phyloP scores from a whole-genome alignment of 208 protist genomes.

The Tritrichomonas foetus region DNA sequence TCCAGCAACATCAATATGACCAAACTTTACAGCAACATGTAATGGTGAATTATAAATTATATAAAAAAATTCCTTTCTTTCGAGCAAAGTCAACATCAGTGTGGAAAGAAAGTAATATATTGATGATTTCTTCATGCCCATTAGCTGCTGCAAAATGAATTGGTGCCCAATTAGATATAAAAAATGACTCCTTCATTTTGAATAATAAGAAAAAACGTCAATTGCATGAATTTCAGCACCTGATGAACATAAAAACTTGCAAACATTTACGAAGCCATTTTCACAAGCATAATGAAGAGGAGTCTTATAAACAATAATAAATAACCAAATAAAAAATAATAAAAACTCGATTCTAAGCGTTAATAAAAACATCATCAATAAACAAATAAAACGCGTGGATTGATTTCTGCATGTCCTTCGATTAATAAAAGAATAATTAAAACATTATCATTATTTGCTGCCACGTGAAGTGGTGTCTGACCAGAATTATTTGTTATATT shows the following conservation, averaged over 20 bases:
- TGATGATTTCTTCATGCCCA: background rate
- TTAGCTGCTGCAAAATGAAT: slow-evolving; percentile 4
- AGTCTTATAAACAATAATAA: background rate
- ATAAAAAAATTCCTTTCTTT: background rate
- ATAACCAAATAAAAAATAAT: too few species aligned
- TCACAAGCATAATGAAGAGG: background rate
- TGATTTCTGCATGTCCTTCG: background rate
- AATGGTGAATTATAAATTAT: background rate
- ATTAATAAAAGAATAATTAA: background rate
- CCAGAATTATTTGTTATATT: background rate
- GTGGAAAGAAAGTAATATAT: background rate
- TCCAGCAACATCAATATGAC: background rate
- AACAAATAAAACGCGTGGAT: background rate
- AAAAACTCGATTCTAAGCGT: too few species aligned
- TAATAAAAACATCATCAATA: too few species aligned
- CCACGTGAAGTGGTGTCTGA: background rate
- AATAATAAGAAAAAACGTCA: background rate
- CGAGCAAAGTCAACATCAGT: background rate
- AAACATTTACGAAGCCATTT: background rate
- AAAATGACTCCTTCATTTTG: too few species aligned
- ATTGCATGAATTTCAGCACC: background rate
- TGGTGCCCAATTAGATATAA: slow-evolving; percentile 2
- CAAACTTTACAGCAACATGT: slow-evolving; percentile 1
- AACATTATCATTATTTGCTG: background rate
- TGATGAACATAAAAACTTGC: background rate